Percentiles rank a stretch among this genome's conserved stretches.
Conservation (phyloP, 1,284 basidiomycete species). For the Marasmius sp. region DNA sequence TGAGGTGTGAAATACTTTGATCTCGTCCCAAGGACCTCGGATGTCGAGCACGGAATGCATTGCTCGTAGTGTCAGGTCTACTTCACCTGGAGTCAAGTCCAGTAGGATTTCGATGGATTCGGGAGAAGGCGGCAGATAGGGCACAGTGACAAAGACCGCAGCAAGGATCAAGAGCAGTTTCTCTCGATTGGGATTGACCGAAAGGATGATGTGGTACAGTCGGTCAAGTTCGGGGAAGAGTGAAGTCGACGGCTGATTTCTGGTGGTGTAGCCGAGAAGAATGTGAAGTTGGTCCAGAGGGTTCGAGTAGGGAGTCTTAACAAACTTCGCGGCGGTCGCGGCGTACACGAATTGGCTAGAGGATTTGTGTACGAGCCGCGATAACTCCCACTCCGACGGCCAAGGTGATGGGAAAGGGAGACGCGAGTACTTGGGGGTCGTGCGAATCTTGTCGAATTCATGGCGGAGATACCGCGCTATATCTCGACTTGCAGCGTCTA, state of each 20-base stretch:
- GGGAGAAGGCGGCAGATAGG: neutral
- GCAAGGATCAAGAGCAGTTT: neutral
- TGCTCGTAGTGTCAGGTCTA: neutral
- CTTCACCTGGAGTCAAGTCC: neutral
- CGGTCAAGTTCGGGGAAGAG: conserved; percentile 7
- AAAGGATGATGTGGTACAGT: conserved; percentile 8
- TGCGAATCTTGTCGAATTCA: conserved; percentile 8
- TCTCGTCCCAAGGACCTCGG: neutral
- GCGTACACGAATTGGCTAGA: conserved; percentile 29
- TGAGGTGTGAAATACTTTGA: too few relatives aligned
- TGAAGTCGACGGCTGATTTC: neutral
- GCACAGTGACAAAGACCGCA: neutral
- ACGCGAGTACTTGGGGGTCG: neutral
- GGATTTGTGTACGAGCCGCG: conserved; percentile 16
- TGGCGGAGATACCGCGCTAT: conserved; percentile 9
- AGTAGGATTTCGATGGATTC: neutral
- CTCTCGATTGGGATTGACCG: too few relatives aligned
- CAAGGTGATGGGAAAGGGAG: conserved; percentile 10
- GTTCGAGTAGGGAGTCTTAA: conserved; percentile 6
- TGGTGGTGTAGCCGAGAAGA: neutral
- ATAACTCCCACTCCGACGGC: conserved; percentile 17
- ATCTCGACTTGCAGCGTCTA: conserved; percentile 11
- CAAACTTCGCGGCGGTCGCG: conserved; percentile 23
- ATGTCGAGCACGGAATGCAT: conserved; percentile 1
- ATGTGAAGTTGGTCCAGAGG: conserved; percentile 7